A percentile compares a stretch with the other conserved stretches of the same genome.
Conservation (phyloP, 805 yeast species). For the Hanseniaspora jakobsenii region DNA sequence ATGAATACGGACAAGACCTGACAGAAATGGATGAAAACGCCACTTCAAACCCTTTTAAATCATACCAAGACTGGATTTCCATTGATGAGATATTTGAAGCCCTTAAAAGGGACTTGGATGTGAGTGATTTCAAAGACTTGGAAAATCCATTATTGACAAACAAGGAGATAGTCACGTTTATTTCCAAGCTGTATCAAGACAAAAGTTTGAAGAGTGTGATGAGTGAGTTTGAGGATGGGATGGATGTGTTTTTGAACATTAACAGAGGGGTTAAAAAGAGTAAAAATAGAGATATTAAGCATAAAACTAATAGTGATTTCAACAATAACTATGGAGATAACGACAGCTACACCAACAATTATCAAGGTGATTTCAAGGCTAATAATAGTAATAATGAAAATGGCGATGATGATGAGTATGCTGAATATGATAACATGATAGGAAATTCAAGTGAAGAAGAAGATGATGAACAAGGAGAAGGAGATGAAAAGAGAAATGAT, state of each 20-base stretch:
- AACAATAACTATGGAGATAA: constrained; percentile 7
- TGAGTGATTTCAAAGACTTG: constrained; percentile 28
- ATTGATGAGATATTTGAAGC: constrained; percentile 1
- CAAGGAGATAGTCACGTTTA: constrained; percentile 3
- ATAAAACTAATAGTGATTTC: no score
- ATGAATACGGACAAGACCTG: constrained; percentile 10
- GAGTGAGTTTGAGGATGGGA: constrained; percentile 30
- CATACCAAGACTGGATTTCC: constrained; percentile 10
- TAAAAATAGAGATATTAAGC: no score
- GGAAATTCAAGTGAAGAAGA: constrained; percentile 34
- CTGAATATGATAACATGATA: constrained; percentile 31
- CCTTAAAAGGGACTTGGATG: constrained; percentile 27
- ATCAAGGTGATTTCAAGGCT: constrained; percentile 16
- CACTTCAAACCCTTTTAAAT: constrained; percentile 9
- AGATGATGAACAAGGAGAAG: constrained; percentile 27
- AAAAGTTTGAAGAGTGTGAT: constrained; percentile 38
- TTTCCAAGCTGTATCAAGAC: constrained; percentile 35
- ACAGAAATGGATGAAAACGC: constrained; percentile 15
- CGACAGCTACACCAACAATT: background rate
- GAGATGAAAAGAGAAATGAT: constrained; percentile 34
- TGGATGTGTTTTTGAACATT: constrained; percentile 29
- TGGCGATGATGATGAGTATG: constrained; percentile 22
- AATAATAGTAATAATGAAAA: constrained; percentile 19
- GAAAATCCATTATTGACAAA: constrained; percentile 23
- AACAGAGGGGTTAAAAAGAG: constrained; percentile 22